phyloP scores from a whole-genome alignment of 768 basidiomycete species.

The Panaeolus papilionaceus region DNA sequence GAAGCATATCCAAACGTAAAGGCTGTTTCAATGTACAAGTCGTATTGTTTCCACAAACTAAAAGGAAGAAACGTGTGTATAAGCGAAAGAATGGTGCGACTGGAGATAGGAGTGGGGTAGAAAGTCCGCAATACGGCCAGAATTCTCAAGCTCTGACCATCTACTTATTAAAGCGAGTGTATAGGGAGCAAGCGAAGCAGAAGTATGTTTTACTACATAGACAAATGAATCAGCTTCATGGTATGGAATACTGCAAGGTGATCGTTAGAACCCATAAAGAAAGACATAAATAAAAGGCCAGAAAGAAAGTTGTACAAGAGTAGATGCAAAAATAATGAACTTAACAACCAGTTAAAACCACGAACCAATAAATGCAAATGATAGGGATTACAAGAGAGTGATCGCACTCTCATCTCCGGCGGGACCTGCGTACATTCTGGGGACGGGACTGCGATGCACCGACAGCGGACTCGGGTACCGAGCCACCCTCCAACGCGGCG shows the following conservation, averaged over 20 bases:
- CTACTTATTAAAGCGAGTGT: slow-evolving; percentile 8
- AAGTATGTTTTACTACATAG: slow-evolving; percentile 4
- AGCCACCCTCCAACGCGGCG: slow-evolving; percentile 81
- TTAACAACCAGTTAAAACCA: background rate
- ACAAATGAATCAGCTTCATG: slow-evolving; percentile 12
- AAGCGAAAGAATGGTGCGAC: background rate
- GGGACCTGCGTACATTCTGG: slow-evolving; percentile 10
- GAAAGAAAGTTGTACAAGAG: background rate
- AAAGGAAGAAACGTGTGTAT: slow-evolving; percentile 21
- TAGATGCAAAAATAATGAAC: slow-evolving; percentile 9
- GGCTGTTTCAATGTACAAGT: slow-evolving; percentile 18
- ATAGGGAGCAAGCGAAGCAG: slow-evolving; percentile 3
- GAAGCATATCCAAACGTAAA: slow-evolving; percentile 12
- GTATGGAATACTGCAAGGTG: slow-evolving; percentile 13
- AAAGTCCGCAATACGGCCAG: slow-evolving; percentile 1
- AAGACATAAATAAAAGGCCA: slow-evolving; percentile 4
- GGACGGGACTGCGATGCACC: slow-evolving; percentile 33
- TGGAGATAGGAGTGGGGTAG: slow-evolving; percentile 9
- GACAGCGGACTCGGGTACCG: slow-evolving; percentile 64
- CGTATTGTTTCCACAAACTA: slow-evolving; percentile 26
- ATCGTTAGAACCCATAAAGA: slow-evolving; percentile 12
- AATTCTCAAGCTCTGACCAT: background rate
- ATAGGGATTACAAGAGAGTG: background rate
- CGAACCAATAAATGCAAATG: slow-evolving; percentile 1
- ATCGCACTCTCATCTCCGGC: slow-evolving; percentile 1